These are phyloP conservation scores for Leavenworthia alabamica DNA, from an alignment of 345 rosid species.

Conservation along the genomic window DNA sequence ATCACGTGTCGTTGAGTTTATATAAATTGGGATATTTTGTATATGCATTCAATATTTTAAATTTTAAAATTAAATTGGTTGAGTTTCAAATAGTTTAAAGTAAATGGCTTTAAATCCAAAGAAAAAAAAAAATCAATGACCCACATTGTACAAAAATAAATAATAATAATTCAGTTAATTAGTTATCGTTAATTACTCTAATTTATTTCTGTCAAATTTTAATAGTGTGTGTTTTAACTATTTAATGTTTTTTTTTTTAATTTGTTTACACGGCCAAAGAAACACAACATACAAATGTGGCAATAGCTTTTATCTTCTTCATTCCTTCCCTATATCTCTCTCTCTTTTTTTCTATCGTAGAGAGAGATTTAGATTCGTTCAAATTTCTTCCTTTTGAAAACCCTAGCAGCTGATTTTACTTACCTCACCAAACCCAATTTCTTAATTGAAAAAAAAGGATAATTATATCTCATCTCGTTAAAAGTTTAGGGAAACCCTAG, in stretches of 20 bases:
- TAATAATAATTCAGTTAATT: no score
- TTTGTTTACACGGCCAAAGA: no score
- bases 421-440: no score
- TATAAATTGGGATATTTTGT: not conserved
- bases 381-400: slow-evolving; percentile 11
- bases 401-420: slow-evolving; percentile 27
- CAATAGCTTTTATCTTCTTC: slow-evolving; percentile 25
- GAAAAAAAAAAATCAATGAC: no score
- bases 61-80: slow-evolving; percentile 8
- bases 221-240: not conserved
- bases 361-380: slow-evolving; percentile 24
- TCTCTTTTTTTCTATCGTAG: no score
- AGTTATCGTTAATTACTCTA: no score
- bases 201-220: no score
- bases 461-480: not conserved
- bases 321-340: not conserved
- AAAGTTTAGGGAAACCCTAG: slow-evolving; percentile 19
- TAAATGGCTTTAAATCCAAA: slow-evolving; percentile 10
- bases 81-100: no score
- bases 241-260: no score
- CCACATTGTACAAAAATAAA: no score
- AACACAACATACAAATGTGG: no score
- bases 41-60: not conserved
- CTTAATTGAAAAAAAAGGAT: no score
- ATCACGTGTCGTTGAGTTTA: slow-evolving; percentile 4